Evolutionary conservation across 2,329 filamentous ascomycete species (phyloP).

Genomic region (Orbilia brochopaga): DNA sequence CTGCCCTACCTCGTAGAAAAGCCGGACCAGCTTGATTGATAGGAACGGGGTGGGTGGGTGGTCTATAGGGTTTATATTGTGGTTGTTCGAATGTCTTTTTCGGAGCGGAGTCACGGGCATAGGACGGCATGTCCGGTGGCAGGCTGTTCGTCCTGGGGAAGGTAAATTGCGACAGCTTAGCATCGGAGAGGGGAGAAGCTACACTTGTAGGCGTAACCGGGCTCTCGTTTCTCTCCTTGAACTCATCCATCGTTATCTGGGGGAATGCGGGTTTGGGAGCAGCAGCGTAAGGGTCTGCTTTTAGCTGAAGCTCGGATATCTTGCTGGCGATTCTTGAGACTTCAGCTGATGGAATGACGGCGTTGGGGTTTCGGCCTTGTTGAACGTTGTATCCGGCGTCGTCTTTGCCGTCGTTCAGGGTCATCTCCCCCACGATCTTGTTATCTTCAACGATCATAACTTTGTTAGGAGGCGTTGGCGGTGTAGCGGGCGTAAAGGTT

Average conservation of each 20-base stretch:
- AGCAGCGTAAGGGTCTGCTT: conserved; percentile 33
- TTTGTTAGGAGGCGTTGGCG: conserved; percentile 46
- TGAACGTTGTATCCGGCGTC: conserved; percentile 39
- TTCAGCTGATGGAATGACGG: conserved; percentile 36
- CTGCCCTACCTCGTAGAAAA: conserved; percentile 24
- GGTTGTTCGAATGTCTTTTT: conserved; percentile 28
- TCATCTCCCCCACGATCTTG: conserved; percentile 44
- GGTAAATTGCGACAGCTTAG: conserved; percentile 23
- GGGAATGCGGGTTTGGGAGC: conserved; percentile 44
- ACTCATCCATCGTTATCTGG: conserved; percentile 40
- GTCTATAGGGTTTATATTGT: conserved; percentile 47
- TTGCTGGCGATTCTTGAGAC: conserved; percentile 46
- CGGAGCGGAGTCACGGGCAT: background rate
- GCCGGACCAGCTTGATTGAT: conserved; percentile 11
- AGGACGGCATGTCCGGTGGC: conserved; percentile 22
- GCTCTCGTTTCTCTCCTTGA: conserved; percentile 38
- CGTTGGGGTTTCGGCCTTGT: conserved; percentile 40
- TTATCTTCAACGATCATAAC: conserved; percentile 47
- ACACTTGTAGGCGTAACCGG: conserved; percentile 7
- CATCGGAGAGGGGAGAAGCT: conserved; percentile 5
- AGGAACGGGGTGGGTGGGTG: conserved; percentile 15
- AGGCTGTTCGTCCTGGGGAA: conserved; percentile 42
- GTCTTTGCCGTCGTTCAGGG: conserved; percentile 31
- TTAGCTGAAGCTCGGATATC: conserved; percentile 47
- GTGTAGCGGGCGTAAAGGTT: conserved; percentile 35